These are phyloP conservation scores for Phytopythium aichiense DNA, from an alignment of 352 stramenopile species.

Conservation along the genomic window DNA sequence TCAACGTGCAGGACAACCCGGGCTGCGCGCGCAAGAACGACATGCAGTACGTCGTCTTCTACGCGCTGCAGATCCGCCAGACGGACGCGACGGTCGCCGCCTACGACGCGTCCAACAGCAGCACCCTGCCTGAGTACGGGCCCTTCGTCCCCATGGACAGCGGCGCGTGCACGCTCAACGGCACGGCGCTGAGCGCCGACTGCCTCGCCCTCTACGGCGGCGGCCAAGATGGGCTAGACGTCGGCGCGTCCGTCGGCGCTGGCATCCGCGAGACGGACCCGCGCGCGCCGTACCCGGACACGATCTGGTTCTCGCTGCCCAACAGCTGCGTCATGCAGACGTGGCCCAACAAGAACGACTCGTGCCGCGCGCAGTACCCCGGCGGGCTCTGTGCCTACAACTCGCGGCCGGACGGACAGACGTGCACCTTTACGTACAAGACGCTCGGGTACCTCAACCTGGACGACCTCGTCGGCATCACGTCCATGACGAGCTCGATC, in stretches of 20 bases:
- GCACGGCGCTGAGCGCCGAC: constrained; percentile 13
- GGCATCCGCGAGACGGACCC: constrained; percentile 25
- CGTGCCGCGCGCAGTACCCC: constrained; percentile 24
- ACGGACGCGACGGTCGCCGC: constrained; percentile 29
- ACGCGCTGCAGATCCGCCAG: constrained; percentile 53
- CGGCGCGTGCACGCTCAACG: constrained; percentile 33
- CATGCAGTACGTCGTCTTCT: constrained; percentile 74
- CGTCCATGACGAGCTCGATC: constrained; percentile 24
- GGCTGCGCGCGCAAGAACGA: constrained; percentile 62
- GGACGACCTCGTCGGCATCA: constrained; percentile 76
- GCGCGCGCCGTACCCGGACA: constrained; percentile 50
- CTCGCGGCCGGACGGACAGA: constrained; percentile 43
- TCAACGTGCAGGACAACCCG: constrained; percentile 31
- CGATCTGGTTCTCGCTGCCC: constrained; percentile 65
- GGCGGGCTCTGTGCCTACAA: constrained; percentile 35
- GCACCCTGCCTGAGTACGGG: constrained; percentile 39
- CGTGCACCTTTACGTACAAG: constrained; percentile 59
- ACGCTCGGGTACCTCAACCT: constrained; percentile 59
- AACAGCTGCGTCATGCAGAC: constrained; percentile 41
- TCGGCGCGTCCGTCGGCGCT: constrained; percentile 43
- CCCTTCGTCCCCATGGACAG: constrained; percentile 61
- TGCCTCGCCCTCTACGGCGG: constrained; percentile 23
- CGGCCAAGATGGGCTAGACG: constrained; percentile 8
- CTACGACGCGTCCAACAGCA: constrained; percentile 17
- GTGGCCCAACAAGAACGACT: constrained; percentile 34